Conservation (phyloP, 2,329 filamentous ascomycete species). For the Colletotrichum cereale region DNA sequence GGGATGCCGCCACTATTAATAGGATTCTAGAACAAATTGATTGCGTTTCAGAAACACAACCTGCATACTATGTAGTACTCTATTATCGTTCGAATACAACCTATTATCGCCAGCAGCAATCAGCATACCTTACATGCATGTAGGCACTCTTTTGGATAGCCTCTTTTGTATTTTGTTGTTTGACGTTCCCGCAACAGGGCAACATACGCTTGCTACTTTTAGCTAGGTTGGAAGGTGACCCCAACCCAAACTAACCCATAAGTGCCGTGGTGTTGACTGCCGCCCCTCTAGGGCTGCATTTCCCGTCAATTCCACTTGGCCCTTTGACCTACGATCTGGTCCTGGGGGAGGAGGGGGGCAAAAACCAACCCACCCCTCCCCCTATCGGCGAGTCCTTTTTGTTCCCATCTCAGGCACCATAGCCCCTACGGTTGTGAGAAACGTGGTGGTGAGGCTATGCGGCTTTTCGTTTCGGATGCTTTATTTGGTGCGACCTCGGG, state of each 20-base stretch:
- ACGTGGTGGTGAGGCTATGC: not conserved
- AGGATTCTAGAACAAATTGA: constrained; percentile 39
- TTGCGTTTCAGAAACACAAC: constrained; percentile 38
- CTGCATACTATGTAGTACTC: constrained; percentile 7
- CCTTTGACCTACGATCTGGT: constrained; percentile 2
- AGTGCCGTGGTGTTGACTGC: not conserved
- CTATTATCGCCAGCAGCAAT: not conserved
- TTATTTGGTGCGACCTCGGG: not conserved
- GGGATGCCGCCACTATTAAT: constrained; percentile 39
- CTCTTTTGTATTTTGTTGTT: not conserved
- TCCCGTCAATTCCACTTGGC: constrained; percentile 2
- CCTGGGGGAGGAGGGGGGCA: constrained; percentile 25
- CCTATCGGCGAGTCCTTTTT: not conserved
- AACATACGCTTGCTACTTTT: not conserved
- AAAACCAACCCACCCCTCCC: constrained; percentile 28
- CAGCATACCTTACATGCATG: too few species aligned
- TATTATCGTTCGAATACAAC: constrained; percentile 27
- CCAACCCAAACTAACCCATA: not conserved
- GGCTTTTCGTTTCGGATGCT: not conserved
- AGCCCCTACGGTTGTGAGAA: not conserved
- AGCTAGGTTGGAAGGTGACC: not conserved
- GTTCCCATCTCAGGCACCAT: not conserved
- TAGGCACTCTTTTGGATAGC: constrained; percentile 6
- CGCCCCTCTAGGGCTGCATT: constrained; percentile 22
- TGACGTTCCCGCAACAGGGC: not conserved